phyloP scores from a whole-genome alignment of 2,329 filamentous ascomycete species.

The Thermomyces lanuginosus region DNA sequence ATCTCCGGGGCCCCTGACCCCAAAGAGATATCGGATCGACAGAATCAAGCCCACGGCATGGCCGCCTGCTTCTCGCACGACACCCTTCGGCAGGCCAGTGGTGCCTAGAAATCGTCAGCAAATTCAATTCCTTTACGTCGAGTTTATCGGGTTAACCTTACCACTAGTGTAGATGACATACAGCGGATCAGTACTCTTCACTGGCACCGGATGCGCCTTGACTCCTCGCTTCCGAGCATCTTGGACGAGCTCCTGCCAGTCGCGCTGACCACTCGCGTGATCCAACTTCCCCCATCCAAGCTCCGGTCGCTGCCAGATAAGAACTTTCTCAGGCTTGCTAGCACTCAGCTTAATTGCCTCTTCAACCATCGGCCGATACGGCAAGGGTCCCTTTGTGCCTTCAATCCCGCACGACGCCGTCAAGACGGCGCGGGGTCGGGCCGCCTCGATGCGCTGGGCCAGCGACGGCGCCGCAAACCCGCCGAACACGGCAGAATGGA shows the following conservation, averaged over 20 bases:
- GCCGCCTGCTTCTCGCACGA: constrained; percentile 65
- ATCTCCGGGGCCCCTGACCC: constrained; percentile 67
- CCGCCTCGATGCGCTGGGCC: constrained; percentile 76
- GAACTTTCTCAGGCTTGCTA: constrained; percentile 55
- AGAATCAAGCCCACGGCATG: constrained; percentile 74
- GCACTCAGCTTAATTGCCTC: constrained; percentile 51
- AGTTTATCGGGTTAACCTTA: constrained; percentile 11
- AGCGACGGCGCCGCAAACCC: constrained; percentile 71
- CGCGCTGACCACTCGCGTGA: constrained; percentile 51
- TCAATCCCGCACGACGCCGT: constrained; percentile 90
- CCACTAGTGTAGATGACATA: constrained; percentile 81
- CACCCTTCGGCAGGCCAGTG: constrained; percentile 68
- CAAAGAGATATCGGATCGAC: constrained; percentile 68
- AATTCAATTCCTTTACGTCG: background rate
- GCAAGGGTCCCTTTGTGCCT: constrained; percentile 59
- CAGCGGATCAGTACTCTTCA: constrained; percentile 61
- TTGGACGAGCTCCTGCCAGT: constrained; percentile 63
- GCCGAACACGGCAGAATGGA: constrained; percentile 86
- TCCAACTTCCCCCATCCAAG: constrained; percentile 56
- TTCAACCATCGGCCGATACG: constrained; percentile 62
- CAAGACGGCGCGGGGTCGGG: constrained; percentile 56
- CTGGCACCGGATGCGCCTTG: constrained; percentile 57
- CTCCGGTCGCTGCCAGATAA: constrained; percentile 74
- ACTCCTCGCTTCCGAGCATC: constrained; percentile 52
- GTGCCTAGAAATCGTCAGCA: constrained; percentile 45